These are phyloP conservation scores for Cercophora samala DNA, from an alignment of 495 filamentous ascomycete genomes.

Conservation along the genomic window DNA sequence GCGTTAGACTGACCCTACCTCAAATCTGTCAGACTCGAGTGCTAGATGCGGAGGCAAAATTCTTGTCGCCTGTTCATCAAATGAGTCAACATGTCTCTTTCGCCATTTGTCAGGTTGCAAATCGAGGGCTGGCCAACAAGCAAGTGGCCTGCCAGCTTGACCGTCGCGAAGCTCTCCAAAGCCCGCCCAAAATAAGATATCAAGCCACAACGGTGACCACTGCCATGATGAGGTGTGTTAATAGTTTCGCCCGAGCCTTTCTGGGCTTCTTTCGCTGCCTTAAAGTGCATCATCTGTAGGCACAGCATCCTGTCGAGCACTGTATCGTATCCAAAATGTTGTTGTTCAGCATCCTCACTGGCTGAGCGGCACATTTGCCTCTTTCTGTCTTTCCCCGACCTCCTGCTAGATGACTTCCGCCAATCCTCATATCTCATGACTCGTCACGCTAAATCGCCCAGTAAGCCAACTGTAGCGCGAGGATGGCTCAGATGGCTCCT, in stretches of 20 bases:
- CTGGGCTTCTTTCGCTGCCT: too few species aligned
- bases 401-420: neutral
- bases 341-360: neutral
- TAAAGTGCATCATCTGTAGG: neutral
- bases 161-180: too few species aligned
- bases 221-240: too few species aligned
- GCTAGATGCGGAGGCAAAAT: too few species aligned
- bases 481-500: neutral
- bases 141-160: too few species aligned
- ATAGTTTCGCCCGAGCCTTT: too few species aligned
- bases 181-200: neutral
- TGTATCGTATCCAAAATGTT: neutral
- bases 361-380: neutral
- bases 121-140: too few species aligned
- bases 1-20: neutral
- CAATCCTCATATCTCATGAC: neutral
- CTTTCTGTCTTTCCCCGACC: neutral
- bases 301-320: neutral
- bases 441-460: neutral
- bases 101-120: too few species aligned
- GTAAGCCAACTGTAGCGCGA: neutral
- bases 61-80: too few species aligned
- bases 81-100: too few species aligned
- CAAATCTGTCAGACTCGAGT: too few species aligned
- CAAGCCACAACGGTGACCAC: too few species aligned